phyloP scores from a whole-genome alignment of 768 basidiomycete genomes.

The Lentinus tigrinus region DNA sequence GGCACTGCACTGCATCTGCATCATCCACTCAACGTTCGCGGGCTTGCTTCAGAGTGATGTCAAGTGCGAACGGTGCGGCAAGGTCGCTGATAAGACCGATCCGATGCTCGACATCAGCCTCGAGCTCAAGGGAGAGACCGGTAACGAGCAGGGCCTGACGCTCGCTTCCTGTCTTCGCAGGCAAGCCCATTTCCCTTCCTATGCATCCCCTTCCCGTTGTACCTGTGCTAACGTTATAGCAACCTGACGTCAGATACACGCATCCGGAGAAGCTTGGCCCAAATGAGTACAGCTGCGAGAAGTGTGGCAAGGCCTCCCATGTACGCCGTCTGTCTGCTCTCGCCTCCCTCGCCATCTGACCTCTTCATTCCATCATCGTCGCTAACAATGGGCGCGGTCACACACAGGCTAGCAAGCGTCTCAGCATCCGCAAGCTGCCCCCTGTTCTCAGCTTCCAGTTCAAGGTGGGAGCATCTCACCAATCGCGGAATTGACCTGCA shows the following conservation, averaged over 20 bases:
- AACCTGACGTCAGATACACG: conserved; percentile 59
- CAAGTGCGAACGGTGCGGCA: conserved; percentile 81
- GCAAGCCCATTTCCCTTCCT: conserved; percentile 34
- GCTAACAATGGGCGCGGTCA: not conserved
- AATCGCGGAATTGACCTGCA: not conserved
- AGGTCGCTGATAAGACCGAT: conserved; percentile 75
- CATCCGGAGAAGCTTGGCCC: conserved; percentile 79
- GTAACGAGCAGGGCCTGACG: conserved; percentile 56
- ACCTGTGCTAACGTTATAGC: not conserved
- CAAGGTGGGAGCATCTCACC: conserved; percentile 55
- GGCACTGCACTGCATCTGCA: conserved; percentile 81
- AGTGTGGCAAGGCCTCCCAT: conserved; percentile 71
- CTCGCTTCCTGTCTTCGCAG: conserved; percentile 74
- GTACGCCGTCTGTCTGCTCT: conserved; percentile 35
- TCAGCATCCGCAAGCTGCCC: conserved; percentile 83
- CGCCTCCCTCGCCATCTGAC: not conserved
- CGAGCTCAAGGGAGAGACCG: conserved; percentile 61
- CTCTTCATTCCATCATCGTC: not conserved
- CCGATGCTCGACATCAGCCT: conserved; percentile 91
- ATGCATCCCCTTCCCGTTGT: not conserved
- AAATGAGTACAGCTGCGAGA: conserved; percentile 82
- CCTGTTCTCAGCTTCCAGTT: conserved; percentile 92
- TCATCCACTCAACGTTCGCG: conserved; percentile 87
- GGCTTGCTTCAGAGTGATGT: conserved; percentile 89
- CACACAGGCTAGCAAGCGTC: conserved; percentile 68